Base-by-base conservation (phyloP, 306 rosid species). In the Cucurbita ficifolia region DNA sequence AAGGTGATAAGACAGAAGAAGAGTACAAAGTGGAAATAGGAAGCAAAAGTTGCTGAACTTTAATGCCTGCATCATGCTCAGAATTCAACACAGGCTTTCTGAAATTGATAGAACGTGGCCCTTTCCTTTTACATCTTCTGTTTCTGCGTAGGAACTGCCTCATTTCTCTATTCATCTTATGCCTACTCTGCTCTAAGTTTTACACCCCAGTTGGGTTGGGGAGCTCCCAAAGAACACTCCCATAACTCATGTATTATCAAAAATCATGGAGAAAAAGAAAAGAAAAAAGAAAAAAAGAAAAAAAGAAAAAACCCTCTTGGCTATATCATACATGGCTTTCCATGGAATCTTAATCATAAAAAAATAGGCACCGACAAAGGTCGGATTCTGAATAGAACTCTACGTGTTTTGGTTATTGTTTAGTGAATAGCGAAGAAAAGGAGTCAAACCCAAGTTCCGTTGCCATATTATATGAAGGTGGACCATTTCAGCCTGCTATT, bases 61-160 rank as follows among this genome's bases (percentile, higher is more conserved):
- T 77, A 78, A 74, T 53, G 77, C 64, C 70, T 53, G 79, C 65
- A 72, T 12, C 46, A 46, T 73, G 68, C 73, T 82, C 82, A 50
- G 53, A 74, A 60, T 46, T 70, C 57, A 55, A 67, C 71, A 78
- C 70, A 21, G 24, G 38, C 72, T 70, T 57, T 65, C 73, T 73
- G 42, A 45, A 55, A 21, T 45, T 38, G 11, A 17, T 50, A 57
- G 64, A 65, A 88, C 85, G 92, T 92, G 85, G 83, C 95, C 55
- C 55, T 67, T 67, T 14, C 19, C 55, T 67, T 45, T 67, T 45
- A 39, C 40, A 42, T 46, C 55, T 22, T 65, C 54, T 67, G 53
- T 39, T 29, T 62, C 70, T 62, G 21, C 4, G 67, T 62, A 40
- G 70, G 70, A 40, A 21, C 14, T 36, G 18, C 68, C 43, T 58